Percentiles rank a stretch among this genome's conserved stretches.
Conservation (phyloP, 768 basidiomycete species). For the Piloderma croceum region DNA sequence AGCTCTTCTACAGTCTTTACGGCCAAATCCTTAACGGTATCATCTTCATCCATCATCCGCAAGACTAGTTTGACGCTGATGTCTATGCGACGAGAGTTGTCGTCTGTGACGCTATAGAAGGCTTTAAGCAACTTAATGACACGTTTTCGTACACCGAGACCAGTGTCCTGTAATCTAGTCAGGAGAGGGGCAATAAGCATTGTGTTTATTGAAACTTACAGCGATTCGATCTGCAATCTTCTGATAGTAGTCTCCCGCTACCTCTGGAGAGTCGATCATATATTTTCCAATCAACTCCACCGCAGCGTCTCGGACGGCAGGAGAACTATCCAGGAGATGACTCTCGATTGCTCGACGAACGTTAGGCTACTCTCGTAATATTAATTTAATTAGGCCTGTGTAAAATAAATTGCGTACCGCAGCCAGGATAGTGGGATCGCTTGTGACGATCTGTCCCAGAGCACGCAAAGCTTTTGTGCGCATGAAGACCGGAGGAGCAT, state of each 20-base stretch:
- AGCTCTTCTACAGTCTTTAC: conserved; percentile 86
- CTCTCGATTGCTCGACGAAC: conserved; percentile 85
- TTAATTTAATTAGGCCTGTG: conserved; percentile 3
- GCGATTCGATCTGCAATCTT: conserved; percentile 88
- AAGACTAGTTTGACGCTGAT: conserved; percentile 78
- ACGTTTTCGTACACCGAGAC: conserved; percentile 87
- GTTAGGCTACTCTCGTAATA: conserved; percentile 42
- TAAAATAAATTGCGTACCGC: conserved; percentile 42
- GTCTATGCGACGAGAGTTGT: conserved; percentile 59
- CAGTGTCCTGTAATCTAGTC: conserved; percentile 68
- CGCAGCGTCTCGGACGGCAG: conserved; percentile 93
- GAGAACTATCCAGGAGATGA: conserved; percentile 85
- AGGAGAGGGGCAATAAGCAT: conserved; percentile 2
- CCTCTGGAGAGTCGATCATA: conserved; percentile 80
- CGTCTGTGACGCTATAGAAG: conserved; percentile 65
- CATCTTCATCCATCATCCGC: conserved; percentile 89
- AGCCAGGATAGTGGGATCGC: conserved; percentile 78
- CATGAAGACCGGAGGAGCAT: conserved; percentile 85
- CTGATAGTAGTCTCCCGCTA: conserved; percentile 86
- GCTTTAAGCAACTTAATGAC: conserved; percentile 91
- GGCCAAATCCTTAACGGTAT: conserved; percentile 90
- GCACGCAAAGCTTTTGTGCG: conserved; percentile 91
- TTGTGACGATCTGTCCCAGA: conserved; percentile 82
- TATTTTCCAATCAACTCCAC: conserved; percentile 98
- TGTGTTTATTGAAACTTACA: conserved; percentile 39